phyloP scores from a whole-genome alignment of 2,329 filamentous ascomycete genomes.

The Sordariomycetes sp. region DNA sequence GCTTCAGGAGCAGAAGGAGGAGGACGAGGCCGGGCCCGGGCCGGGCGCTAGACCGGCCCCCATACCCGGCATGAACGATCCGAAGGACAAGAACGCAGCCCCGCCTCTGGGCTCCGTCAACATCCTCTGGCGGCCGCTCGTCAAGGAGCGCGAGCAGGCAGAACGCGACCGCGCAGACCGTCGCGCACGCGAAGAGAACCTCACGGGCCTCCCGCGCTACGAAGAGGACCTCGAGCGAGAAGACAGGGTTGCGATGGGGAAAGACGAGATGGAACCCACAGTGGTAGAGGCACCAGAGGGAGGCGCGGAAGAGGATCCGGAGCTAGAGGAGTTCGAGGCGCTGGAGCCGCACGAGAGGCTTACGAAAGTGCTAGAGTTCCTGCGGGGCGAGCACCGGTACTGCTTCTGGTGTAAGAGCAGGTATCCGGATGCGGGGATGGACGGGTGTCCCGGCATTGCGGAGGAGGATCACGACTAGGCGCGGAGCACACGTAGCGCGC shows the following conservation, averaged over 20 bases:
- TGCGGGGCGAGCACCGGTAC: constrained; percentile 63
- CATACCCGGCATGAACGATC: constrained; percentile 10
- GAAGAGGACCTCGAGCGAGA: constrained; percentile 58
- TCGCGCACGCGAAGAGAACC: constrained; percentile 55
- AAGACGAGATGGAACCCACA: constrained; percentile 37
- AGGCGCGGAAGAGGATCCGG: constrained; percentile 55
- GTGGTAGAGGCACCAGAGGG: constrained; percentile 53
- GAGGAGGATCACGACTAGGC: constrained; percentile 60
- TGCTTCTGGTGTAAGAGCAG: constrained; percentile 94
- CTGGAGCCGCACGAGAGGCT: constrained; percentile 55
- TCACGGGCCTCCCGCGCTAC: constrained; percentile 49
- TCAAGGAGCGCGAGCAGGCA: constrained; percentile 54
- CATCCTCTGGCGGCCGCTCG: constrained; percentile 66
- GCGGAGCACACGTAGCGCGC: background rate
- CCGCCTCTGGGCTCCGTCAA: constrained; percentile 51
- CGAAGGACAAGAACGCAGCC: constrained; percentile 11
- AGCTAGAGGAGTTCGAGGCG: constrained; percentile 68
- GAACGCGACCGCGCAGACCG: constrained; percentile 61
- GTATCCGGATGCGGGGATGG: constrained; percentile 63
- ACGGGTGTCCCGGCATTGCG: constrained; percentile 74
- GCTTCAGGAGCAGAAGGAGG: constrained; percentile 45
- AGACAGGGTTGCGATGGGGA: constrained; percentile 56
- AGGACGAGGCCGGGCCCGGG: constrained; percentile 6
- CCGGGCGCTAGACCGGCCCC: constrained; percentile 8
- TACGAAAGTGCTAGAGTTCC: constrained; percentile 48